Conservation (phyloP, 2,329 filamentous ascomycete species). For the Aspergillus cejpii region DNA sequence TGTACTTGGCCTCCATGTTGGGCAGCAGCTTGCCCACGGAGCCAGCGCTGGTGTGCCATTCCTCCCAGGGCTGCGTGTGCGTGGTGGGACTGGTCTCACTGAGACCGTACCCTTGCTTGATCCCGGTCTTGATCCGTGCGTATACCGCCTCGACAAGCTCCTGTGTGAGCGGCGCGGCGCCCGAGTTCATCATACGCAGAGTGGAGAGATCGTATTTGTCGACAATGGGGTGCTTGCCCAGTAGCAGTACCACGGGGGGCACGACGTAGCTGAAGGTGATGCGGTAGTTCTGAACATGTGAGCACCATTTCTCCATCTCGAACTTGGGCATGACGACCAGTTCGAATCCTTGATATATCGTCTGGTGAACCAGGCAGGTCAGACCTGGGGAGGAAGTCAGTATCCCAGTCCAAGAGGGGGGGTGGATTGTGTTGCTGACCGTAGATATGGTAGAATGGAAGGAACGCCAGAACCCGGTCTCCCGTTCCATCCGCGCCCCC, state of each 20-base stretch:
- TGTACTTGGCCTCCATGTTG: constrained; percentile 75
- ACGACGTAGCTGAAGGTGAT: constrained; percentile 77
- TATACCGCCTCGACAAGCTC: constrained; percentile 74
- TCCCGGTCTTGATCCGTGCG: constrained; percentile 64
- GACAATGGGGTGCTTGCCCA: constrained; percentile 72
- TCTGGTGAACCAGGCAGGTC: constrained; percentile 63
- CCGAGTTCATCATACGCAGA: constrained; percentile 77
- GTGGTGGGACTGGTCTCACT: constrained; percentile 79
- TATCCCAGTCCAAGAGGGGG: background rate
- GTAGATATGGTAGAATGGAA: constrained; percentile 91
- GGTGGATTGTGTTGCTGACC: constrained; percentile 44
- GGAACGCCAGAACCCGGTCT: constrained; percentile 68
- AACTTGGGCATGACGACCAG: constrained; percentile 72
- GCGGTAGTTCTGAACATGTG: constrained; percentile 64
- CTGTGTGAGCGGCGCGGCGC: constrained; percentile 73
- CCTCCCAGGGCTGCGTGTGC: constrained; percentile 64
- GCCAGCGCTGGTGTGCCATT: constrained; percentile 71
- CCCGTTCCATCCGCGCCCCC: constrained; percentile 56
- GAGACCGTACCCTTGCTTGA: constrained; percentile 91
- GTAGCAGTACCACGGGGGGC: constrained; percentile 71
- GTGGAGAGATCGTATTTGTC: constrained; percentile 73
- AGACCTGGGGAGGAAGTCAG: constrained; percentile 46
- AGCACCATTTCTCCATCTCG: constrained; percentile 71
- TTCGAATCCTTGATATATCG: constrained; percentile 59
- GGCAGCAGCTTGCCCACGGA: constrained; percentile 71